Percentiles rank a stretch among this genome's conserved stretches.
Conservation (phyloP, 2,329 filamentous ascomycete genomes). For the Eutypa lata region DNA sequence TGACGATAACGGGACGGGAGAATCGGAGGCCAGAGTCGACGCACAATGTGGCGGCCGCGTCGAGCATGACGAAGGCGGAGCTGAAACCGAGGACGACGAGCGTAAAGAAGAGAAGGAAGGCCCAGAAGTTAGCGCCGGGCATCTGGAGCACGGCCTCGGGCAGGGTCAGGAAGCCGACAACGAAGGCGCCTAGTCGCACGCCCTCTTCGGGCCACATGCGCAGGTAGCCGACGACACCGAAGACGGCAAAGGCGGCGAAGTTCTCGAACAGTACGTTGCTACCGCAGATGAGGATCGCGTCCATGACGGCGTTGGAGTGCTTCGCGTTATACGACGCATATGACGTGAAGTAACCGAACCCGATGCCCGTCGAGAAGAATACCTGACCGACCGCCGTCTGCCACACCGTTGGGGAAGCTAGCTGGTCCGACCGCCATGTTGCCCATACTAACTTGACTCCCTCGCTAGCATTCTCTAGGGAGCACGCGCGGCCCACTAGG, state of each 20-base stretch:
- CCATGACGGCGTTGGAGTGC: slow-evolving; percentile 57
- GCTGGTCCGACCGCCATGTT: slow-evolving; percentile 45
- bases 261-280: slow-evolving; percentile 58
- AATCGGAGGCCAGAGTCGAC: slow-evolving; percentile 49
- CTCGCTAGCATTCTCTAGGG: slow-evolving; percentile 50
- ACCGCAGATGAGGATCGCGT: slow-evolving; percentile 51
- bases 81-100: slow-evolving; percentile 56
- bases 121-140: slow-evolving; percentile 56
- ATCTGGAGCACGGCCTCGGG: slow-evolving; percentile 55
- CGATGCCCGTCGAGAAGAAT: slow-evolving; percentile 58
- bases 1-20: slow-evolving; percentile 47
- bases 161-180: slow-evolving; percentile 56
- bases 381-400: slow-evolving; percentile 59
- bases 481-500: slow-evolving; percentile 50
- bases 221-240: slow-evolving; percentile 52
- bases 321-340: slow-evolving; percentile 58
- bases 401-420: slow-evolving; percentile 52
- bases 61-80: slow-evolving; percentile 58
- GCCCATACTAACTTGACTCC: slow-evolving; percentile 47
- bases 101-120: slow-evolving; percentile 56
- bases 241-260: slow-evolving; percentile 45
- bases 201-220: slow-evolving; percentile 33
- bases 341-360: slow-evolving; percentile 56
- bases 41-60: slow-evolving; percentile 51
- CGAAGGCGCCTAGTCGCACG: slow-evolving; percentile 49